Conservation (phyloP, 2,329 filamentous ascomycete species). For the Plectosphaerella cucumerina region DNA sequence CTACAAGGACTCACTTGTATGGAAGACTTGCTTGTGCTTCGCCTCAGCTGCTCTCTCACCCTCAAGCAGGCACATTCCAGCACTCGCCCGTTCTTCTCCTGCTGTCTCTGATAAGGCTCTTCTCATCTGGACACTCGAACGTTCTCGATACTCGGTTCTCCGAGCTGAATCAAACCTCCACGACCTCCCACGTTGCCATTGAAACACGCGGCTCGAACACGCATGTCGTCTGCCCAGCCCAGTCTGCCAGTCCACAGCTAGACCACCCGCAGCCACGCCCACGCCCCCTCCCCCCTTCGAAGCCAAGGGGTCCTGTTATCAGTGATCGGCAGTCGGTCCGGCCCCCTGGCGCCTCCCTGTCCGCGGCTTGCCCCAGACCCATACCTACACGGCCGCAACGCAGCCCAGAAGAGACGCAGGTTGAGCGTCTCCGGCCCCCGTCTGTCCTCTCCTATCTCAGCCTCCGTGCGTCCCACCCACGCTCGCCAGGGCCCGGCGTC, state of each 20-base stretch:
- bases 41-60: no score
- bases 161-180: background rate
- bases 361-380: conserved; percentile 1
- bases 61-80: no score
- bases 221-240: background rate
- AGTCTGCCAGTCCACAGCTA: background rate
- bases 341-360: background rate
- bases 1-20: no score
- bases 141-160: background rate
- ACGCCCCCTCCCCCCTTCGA: background rate
- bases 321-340: background rate
- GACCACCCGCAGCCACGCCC: background rate
- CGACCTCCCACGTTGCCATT: background rate
- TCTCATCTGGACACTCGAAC: background rate
- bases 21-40: no score
- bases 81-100: no score
- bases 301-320: background rate
- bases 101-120: no score
- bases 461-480: background rate
- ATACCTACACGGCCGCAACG: background rate
- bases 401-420: background rate
- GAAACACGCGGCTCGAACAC: background rate
- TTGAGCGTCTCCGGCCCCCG: conserved; percentile 1
- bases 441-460: conserved; percentile 1
- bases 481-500: background rate